Evolutionary conservation across 257 asterid species (phyloP).

Genomic region (Solanum infundibuliforme): DNA sequence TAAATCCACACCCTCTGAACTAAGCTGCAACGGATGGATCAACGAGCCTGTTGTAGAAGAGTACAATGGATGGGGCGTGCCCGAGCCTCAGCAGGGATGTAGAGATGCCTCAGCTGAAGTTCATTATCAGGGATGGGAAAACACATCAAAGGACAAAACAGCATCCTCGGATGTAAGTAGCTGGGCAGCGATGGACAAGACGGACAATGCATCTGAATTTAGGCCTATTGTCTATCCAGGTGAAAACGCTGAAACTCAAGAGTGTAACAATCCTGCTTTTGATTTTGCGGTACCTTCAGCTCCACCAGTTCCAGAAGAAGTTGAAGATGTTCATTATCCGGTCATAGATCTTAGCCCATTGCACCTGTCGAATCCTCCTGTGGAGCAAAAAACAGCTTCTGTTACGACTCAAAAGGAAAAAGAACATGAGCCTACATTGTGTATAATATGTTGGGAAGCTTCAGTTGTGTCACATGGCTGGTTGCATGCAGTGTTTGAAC

Average conservation of each 20-base stretch:
- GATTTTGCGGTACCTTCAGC: constrained; percentile 5
- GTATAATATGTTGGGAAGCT: constrained; percentile 9
- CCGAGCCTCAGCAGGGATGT: not conserved
- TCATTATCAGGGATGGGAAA: constrained; percentile 1
- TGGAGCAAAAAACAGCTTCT: not conserved
- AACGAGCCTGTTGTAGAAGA: not conserved
- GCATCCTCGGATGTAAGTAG: not conserved
- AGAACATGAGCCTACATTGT: not conserved
- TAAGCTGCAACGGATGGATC: constrained; percentile 4
- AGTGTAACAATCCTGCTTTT: not conserved
- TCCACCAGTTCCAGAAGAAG: constrained; percentile 1
- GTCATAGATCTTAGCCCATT: not conserved
- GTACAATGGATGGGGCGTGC: constrained; percentile 4
- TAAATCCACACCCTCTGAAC: not conserved
- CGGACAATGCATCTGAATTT: not conserved
- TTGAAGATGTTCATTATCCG: not conserved
- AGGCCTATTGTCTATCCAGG: not conserved
- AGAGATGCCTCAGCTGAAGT: not conserved
- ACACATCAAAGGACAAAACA: not conserved
- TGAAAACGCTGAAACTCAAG: not conserved
- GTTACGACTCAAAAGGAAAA: not conserved
- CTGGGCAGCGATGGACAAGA: not conserved
- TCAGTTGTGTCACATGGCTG: constrained; percentile 12
- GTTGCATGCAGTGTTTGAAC: constrained; percentile 9
- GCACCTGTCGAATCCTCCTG: not conserved